A percentile compares a stretch with the other conserved stretches of the same genome.
Conservation (phyloP, 129 eudicot species). For the Artemisia tridentata region DNA sequence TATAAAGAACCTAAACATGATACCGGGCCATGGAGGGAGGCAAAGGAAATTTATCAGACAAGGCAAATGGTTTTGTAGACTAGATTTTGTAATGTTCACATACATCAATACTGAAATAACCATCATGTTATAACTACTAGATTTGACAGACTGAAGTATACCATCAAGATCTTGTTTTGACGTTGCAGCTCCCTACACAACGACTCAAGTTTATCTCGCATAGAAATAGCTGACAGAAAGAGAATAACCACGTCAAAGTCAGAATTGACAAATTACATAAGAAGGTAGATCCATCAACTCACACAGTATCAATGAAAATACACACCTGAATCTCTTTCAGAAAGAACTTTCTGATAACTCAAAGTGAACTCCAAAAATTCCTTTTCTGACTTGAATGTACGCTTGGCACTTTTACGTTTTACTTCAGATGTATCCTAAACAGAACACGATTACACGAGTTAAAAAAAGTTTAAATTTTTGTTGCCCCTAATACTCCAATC, state of each 20-base stretch:
- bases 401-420: conserved; percentile 80
- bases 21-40: no score
- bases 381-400: conserved; percentile 78
- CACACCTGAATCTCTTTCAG: conserved; percentile 88
- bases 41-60: no score
- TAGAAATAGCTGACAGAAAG: conserved; percentile 60
- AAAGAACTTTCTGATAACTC: conserved; percentile 81
- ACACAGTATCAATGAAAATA: conserved; percentile 13
- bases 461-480: neutral
- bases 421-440: conserved; percentile 69
- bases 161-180: conserved; percentile 88
- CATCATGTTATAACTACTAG: conserved; percentile 7
- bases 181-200: conserved; percentile 86
- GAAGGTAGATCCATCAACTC: neutral
- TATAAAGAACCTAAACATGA: no score
- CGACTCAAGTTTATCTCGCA: conserved; percentile 91
- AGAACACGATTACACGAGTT: neutral
- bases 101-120: neutral
- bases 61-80: no score
- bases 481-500: conserved; percentile 14
- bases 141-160: conserved; percentile 29
- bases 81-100: no score
- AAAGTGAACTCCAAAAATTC: conserved; percentile 91
- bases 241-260: conserved; percentile 12
- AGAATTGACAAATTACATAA: neutral